Evolutionary conservation across 2,329 filamentous ascomycete species (phyloP), one percentile per base, ranked within the genome.

Genomic region (Aspergillus carbonarius): DNA sequence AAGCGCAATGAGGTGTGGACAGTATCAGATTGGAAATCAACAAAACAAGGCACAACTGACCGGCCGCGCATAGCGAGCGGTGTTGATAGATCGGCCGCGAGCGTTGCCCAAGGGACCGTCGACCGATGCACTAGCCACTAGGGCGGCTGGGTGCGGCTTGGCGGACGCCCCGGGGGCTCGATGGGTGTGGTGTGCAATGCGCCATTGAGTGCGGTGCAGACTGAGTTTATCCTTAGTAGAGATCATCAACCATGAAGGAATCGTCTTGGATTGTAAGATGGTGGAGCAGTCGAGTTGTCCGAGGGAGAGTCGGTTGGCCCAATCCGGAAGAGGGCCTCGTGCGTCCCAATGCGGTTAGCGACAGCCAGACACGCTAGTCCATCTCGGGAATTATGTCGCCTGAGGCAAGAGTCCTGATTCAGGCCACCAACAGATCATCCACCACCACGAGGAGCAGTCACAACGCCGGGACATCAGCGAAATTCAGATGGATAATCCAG

Each of bases 71-170:
- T 17, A 42, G 27, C 13, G 17, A 46, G 51, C 40, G 15, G 40
- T 62, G 60, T 60, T 60, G 59, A 47, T 44, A 47, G 54, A 50
- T 55, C 54, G 40, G 51, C 51, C 25, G 49, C 23, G 32, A 23
- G 55, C 63, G 63, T 66, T 66, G 63, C 63, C 63, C 60, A 61
- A 64, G 63, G 32, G 63, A 66, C 62, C 51, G 44, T 49, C 50
- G 46, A 34, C 62, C 63, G 57, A 59, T 47, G 56, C 58, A 57
- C 55, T 63, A 60, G 55, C 54, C 58, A 57, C 55, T 63, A 60
- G 55, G 15, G 44, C 50, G 55, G 60, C 51, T 56, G 56, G 37
- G 25, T 12, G 8, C 12, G 35, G 39, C 40, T 50, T 56, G 57
- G 49, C 54, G 49, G 62, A 60, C 58, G 37, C 46, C 9, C 17